Evolutionary conservation across 2,329 filamentous ascomycete species (phyloP), one percentile per base, ranked within the genome.

Genomic region (Penicillium paneum): DNA sequence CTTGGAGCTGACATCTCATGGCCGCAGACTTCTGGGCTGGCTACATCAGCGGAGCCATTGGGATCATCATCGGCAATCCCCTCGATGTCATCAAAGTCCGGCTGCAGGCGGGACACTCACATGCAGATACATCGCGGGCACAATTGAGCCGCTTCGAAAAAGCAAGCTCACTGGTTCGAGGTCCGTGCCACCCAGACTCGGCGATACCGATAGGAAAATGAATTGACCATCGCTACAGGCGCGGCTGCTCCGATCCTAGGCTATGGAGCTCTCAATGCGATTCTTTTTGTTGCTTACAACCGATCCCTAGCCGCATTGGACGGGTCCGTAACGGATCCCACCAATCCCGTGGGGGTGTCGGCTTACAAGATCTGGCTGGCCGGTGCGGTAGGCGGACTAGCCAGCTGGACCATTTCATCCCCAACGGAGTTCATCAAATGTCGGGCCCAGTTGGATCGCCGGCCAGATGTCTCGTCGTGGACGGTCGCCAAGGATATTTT

Each of bases 371-470:
- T 88, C 15, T 97, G 89, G 84, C 60, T 87, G 10, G 91, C 92
- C 15, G 93, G 93, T 42, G 89, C 89, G 8, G 76, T 87, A 3
- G 90, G 90, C 39, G 93, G 93, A 1, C 79, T 97, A 17, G 89
- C 90, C 3, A 94, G 89, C 5, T 97, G 91, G 81, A 80, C 89
- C 19, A 82, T 97, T 35, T 93, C 89, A 55, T 88, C 91, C 5
- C 93, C 93, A 0, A 96, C 91, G 0, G 93, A 97, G 74, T 79
- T 96, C 32, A 81, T 97, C 64, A 97, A 97, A 77, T 96, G 91
- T 68, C 84, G 90, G 38, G 88, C 90, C 0, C 93, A 97, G 70
- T 78, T 94, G n/a, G 77, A 65, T 46, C 71, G 58, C 38, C 72
- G 64, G 5, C 70, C 71, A 1, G 65, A 73, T 15, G 76, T 72